Evolutionary conservation across 805 yeast genomes (phyloP), one percentile per base, ranked within the genome.

Genomic region (Barnettozyma californica): DNA sequence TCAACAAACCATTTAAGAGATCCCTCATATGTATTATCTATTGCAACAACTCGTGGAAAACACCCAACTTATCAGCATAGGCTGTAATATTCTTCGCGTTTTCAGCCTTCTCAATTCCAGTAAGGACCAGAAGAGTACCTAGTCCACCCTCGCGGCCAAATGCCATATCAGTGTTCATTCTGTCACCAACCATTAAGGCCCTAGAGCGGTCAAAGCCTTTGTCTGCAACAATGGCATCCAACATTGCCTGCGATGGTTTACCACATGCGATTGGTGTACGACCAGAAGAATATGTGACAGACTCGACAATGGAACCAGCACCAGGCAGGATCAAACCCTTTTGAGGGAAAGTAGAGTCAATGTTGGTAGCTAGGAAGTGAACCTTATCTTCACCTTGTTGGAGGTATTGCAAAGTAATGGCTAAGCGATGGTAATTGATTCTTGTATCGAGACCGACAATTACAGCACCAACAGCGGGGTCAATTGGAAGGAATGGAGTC

Each of bases 161-260:
- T 61, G 77, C 78, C 83, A 94, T 92, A 61, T 94, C 99, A 0
- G 99, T 94, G 65, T 94, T 92, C 50, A 94, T 73, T 55, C 99
- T 76, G 64, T 94, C 99, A 19, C 99, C 99, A 49, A 94, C 80
- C 98, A 94, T 94, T 55, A 92, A 76, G 11, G 95, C 83, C 49
- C 79, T 75, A 4, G 68, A 54, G 45, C 80, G 78, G 45, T 81
- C 81, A 31, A 80, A 70, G 18, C 76, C 66, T 49, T 78, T 75
- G 53, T 72, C 76, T 33, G 81, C 80, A 53, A 83, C 78, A 63
- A 94, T 87, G 19, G 95, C 83, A 61, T 88, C 87, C 83, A 94
- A 78, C 97, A 94, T 91, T 47, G 84, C 83, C 55, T 78, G 81
- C 48, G 83, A 81, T 20, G 99, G 99, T 64, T 94, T 94, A 47